A percentile compares a stretch with the other conserved stretches of the same genome.
phyloP scores from a whole-genome alignment of 257 asterid genomes.

The Solanum habrochaites region DNA sequence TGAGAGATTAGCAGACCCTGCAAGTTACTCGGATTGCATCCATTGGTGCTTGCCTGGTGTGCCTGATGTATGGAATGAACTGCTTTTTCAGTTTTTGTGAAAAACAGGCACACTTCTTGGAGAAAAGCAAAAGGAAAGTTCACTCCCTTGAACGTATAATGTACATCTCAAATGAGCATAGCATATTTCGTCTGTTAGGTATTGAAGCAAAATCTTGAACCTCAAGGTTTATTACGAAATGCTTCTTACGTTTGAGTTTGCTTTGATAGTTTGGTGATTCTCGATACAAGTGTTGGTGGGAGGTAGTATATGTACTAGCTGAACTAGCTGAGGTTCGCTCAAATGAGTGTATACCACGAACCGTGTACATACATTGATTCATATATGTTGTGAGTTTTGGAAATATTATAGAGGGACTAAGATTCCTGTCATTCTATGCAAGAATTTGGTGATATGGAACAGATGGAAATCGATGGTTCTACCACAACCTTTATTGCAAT shows the following conservation, averaged over 20 bases:
- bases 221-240: background rate
- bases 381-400: background rate
- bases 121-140: background rate
- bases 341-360: background rate
- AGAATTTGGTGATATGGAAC: background rate
- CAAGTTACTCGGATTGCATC: constrained; percentile 76
- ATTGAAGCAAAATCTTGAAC: background rate
- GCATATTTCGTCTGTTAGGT: background rate
- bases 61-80: constrained; percentile 84
- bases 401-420: background rate
- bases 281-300: background rate
- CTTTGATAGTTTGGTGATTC: background rate
- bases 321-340: background rate
- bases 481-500: background rate
- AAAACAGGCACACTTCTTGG: background rate
- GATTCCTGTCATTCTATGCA: background rate
- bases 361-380: background rate
- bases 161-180: background rate
- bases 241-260: background rate
- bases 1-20: constrained; percentile 42
- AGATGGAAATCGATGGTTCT: background rate
- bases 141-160: background rate
- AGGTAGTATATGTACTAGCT: background rate
- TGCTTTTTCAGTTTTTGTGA: constrained; percentile 61
- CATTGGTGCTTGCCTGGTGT: constrained; percentile 99